Evolutionary conservation across 495 filamentous ascomycete species (phyloP).

Genomic region (Chaetomidium leptoderma): DNA sequence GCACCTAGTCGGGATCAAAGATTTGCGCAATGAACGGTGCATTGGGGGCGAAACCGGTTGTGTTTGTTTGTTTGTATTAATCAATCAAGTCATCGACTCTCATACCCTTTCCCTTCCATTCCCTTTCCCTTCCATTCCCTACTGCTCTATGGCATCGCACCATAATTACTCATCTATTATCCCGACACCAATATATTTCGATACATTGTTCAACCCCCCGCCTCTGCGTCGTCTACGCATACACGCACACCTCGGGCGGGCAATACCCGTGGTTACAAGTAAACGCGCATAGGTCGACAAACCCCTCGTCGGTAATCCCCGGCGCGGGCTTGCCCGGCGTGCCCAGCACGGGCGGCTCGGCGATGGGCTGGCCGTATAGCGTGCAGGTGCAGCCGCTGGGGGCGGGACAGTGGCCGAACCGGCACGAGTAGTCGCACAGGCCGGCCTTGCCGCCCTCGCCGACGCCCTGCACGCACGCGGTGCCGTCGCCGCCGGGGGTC

Average conservation of each 20-base stretch:
- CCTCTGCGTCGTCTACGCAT: no score
- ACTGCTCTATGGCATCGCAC: no score
- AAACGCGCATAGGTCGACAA: background rate
- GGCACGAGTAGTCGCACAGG: constrained; percentile 2
- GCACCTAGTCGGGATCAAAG: no score
- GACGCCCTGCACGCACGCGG: background rate
- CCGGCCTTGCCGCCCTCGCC: constrained; percentile 4
- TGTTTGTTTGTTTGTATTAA: no score
- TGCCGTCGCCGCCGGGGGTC: background rate
- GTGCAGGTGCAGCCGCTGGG: background rate
- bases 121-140: no score
- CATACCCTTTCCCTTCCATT: no score
- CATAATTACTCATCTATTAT: no score
- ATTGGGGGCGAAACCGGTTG: no score
- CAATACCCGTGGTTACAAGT: background rate
- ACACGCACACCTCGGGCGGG: background rate
- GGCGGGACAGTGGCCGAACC: background rate
- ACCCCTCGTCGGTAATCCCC: background rate
- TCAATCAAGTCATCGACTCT: no score
- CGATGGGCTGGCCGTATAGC: background rate
- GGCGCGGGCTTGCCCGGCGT: background rate
- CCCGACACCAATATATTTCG: no score
- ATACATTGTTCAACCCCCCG: no score
- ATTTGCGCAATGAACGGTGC: no score
- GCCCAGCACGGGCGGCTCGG: background rate